phyloP scores from a whole-genome alignment of 805 yeast genomes.

The Candida boidinii region DNA sequence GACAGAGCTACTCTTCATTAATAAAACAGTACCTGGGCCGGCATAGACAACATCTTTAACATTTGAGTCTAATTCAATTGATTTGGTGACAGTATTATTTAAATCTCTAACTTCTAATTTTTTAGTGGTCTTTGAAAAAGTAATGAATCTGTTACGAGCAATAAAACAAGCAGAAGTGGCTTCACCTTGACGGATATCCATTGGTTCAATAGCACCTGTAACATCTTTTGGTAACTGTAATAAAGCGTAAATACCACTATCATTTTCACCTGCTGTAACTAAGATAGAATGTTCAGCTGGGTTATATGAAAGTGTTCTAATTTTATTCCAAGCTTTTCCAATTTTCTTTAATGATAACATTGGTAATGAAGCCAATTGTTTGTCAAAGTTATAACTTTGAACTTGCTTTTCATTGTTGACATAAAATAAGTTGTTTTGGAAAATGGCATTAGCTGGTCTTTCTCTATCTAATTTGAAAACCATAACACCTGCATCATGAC shows the following conservation, averaged over 20 bases:
- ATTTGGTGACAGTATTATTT: conserved; percentile 72
- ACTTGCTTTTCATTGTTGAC: conserved; percentile 82
- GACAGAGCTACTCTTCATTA: conserved; percentile 66
- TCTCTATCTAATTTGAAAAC: conserved; percentile 96
- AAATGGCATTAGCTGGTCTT: conserved; percentile 79
- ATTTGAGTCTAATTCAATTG: conserved; percentile 57
- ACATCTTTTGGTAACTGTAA: conserved; percentile 76
- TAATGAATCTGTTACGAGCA: conserved; percentile 90
- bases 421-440: conserved; percentile 67
- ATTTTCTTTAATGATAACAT: conserved; percentile 76
- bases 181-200: conserved; percentile 67
- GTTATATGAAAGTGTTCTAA: conserved; percentile 79
- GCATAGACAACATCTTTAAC: conserved; percentile 69
- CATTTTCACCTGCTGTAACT: conserved; percentile 71
- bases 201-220: conserved; percentile 90
- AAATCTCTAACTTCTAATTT: conserved; percentile 79
- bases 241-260: conserved; percentile 60
- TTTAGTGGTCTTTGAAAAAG: conserved; percentile 55
- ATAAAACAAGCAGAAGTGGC: conserved; percentile 86
- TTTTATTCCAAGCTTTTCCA: conserved; percentile 80
- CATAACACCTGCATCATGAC: conserved; percentile 97
- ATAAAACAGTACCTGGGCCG: conserved; percentile 75
- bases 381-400: conserved; percentile 64
- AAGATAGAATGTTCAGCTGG: conserved; percentile 86
- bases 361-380: conserved; percentile 62